Base-by-base conservation (phyloP, 2,329 filamentous ascomycete genomes). In the Aspergillus unguis region DNA sequence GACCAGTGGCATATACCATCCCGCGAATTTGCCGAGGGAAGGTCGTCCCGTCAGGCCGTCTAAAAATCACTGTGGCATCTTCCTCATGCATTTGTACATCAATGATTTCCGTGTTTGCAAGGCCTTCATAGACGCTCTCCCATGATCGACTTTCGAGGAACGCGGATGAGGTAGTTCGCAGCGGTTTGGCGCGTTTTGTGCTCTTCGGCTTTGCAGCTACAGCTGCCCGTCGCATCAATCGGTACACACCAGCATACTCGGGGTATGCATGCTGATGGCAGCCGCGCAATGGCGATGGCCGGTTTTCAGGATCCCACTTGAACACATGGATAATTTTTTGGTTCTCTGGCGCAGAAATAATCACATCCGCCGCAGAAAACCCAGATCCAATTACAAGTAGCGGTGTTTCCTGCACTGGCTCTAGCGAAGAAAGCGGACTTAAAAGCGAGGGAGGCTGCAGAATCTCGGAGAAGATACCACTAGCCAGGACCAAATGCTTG, bases 181-280 rank as follows among this genome's bases (percentile, higher is more conserved):
- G 70, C 36, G 52, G 51, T 43, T 64, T 65, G 7, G 31, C 37
- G 7, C 62, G 67, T 44, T 62, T 65, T 27, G 49, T 55, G 36
- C 60, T 54, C 4, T 37, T 42, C 4, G 58, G 26, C 28, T 56
- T 45, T 32, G 58, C 58, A 23, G 63, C 56, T 28, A 69, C 52
- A 3, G 70, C 71, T 17, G 80, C 77, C 6, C 77, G 71, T 64
- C 83, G 84, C 82, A 85, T 85, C 38, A 80, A 71, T 10, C 80
- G 75, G 58, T 85, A 84, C 1, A 85, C 73, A 6, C 77, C 75
- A 1, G 82, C 81, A 61, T 85, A 85, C 56, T 85, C 82, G 0
- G 82, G 82, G 60, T 85, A 85, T 29, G 81, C 82, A 41, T 80
- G 77, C 43, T 81, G 78, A 60, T 85, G 82, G 53, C 82, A 85